Conservation (phyloP, 331 rosid genomes). For the Malus hybrid region DNA sequence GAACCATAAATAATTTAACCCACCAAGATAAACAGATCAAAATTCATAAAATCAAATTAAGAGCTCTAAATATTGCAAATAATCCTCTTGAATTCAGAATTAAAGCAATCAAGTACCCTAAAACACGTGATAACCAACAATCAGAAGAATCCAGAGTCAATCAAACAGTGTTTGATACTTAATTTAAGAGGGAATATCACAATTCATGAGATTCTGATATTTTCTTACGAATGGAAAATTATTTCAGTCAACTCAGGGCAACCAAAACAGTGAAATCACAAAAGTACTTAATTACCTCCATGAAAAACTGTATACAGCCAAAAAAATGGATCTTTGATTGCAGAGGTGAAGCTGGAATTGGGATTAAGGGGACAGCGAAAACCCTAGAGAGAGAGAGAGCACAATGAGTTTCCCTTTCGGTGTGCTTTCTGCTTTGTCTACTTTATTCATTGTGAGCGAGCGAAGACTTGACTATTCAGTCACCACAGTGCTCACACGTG, state of each 20-base stretch:
- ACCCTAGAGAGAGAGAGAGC: constrained; percentile 32
- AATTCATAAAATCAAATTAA: not conserved
- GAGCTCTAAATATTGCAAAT: not conserved
- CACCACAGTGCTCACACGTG: not conserved
- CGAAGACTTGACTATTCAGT: not conserved
- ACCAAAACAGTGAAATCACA: not conserved
- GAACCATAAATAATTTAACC: not conserved
- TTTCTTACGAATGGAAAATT: not conserved
- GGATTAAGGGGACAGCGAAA: not conserved
- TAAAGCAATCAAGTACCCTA: not conserved
- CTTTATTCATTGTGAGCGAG: not conserved
- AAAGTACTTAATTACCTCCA: constrained; percentile 56
- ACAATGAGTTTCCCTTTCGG: not conserved
- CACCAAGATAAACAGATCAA: not conserved
- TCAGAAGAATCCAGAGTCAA: not conserved
- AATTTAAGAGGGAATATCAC: not conserved
- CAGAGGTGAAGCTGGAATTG: constrained; percentile 11
- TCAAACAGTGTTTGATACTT: not conserved
- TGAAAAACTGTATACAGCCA: constrained; percentile 8
- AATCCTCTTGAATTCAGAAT: not conserved
- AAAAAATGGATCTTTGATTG: not conserved
- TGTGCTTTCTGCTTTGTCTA: not conserved
- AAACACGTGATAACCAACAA: not conserved
- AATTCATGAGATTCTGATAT: not conserved
- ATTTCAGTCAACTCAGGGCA: not conserved